Base-by-base conservation (phyloP, 2,329 filamentous ascomycete species). In the Zopfia rhizophila region DNA sequence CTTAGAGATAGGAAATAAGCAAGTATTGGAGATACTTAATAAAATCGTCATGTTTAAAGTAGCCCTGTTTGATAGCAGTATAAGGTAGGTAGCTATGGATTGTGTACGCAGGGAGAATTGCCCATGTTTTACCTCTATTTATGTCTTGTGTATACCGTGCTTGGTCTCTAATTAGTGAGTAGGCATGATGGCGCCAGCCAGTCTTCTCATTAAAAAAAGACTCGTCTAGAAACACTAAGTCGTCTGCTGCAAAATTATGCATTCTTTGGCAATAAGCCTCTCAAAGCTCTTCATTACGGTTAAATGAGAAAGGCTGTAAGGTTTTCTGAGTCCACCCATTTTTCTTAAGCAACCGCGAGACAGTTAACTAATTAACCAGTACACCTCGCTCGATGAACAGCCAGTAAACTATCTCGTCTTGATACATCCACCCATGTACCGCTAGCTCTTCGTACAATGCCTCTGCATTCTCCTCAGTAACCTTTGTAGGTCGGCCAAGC, bases 381-480 rank as follows among this genome's bases (percentile, higher is more conserved):
- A 37, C 33, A 10, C 36, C 36, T 28, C 36, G 14, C 36, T 39
- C 36, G 22, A 39, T 28, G 22, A n/a, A 28, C 5, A 39, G 18
- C 36, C 36, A 39, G 36, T 39, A 29, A 4, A n/a, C 36, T 10
- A 39, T 39, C 23, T 39, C 36, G 22, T 37, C 33, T 21, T 39
- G 36, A n/a, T 39, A 39, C 36, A 39, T 17, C 36, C 36, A 39
- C 7, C 36, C 36, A n/a, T n/a, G n/a, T n/a, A n/a, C n/a, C n/a
- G n/a, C n/a, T n/a, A n/a, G n/a, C n/a, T n/a, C n/a, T n/a, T n/a
- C n/a, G n/a, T n/a, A n/a, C n/a, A n/a, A n/a, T n/a, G n/a, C n/a
- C n/a, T n/a, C n/a, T n/a, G n/a, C n/a, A n/a, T n/a, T n/a, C n/a
- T n/a, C n/a, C n/a, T n/a, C n/a, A n/a, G n/a, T n/a, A n/a, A n/a